Evolutionary conservation across 495 filamentous ascomycete species (phyloP), one percentile per base, ranked within the genome.

Genomic region (Aspergillus olivimuriae): DNA sequence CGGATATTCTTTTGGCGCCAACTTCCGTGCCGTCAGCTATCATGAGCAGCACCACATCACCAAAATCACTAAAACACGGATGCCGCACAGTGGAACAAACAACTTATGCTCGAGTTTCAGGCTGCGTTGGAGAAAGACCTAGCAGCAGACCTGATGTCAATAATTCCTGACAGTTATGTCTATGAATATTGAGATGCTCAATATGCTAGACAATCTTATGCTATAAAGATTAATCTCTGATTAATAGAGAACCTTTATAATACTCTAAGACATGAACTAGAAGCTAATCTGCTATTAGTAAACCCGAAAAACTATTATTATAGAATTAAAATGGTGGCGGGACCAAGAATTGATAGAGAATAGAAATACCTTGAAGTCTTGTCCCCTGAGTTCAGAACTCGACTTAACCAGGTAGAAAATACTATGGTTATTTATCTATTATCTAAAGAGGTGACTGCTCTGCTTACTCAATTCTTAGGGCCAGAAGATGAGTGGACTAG

Each of bases 101-200:
- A n/a, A n/a, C n/a, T n/a, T n/a, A n/a, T n/a, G n/a, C n/a, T n/a
- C n/a, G n/a, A n/a, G n/a, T n/a, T n/a, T n/a, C n/a, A n/a, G n/a
- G n/a, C n/a, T n/a, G 50, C 46, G n/a, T 15, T 57, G 34, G 38
- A 47, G 42, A 43, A 43, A 40, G 37, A 57, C 32, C 46, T 46
- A 32, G 36, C 35, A 12, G 42, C 39, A 2, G 53, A 53, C 39
- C 46, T 57, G 17, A 43, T 57, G 18, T 50, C 50, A 17, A 41
- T 57, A 34, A 44, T 47, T 16, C 23, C 42, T 15, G 14, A 50
- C 23, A 44, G 14, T 6, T 55, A 55, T 42, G 24, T 38, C 17
- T 35, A 19, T 24, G 37, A 41, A 38, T 44, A 48, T 45, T 44
- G 38, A 34, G 37, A 37, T 15, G 50, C 43, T 16, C 39, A 48